These are phyloP conservation scores for Hansenula sp. DNA, from an alignment of 1,139 yeast genomes.

Conservation along the genomic window DNA sequence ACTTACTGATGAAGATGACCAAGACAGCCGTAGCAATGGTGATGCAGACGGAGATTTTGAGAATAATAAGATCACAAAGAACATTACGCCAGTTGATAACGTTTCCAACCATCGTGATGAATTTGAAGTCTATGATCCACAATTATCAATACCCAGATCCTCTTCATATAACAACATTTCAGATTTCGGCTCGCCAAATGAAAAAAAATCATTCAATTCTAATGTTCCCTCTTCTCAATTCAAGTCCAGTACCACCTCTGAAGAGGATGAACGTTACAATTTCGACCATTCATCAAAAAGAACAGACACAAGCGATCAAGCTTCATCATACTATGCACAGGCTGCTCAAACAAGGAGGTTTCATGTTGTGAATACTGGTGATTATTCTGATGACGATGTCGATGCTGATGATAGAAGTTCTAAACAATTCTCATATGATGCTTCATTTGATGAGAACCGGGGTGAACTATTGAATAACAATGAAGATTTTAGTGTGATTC, in stretches of 20 bases:
- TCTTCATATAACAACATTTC: background rate
- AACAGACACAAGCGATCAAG: slow-evolving; percentile 1
- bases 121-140: background rate
- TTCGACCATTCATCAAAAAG: background rate
- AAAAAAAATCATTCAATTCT: background rate
- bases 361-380: slow-evolving; percentile 22
- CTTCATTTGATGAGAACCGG: slow-evolving; percentile 7
- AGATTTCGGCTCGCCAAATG: background rate
- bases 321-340: background rate
- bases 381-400: slow-evolving; percentile 16
- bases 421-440: background rate
- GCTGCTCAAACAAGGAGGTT: slow-evolving; percentile 5
- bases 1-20: background rate
- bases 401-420: slow-evolving; percentile 3
- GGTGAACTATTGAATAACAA: slow-evolving; percentile 6
- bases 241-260: background rate
- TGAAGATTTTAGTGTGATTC: slow-evolving; percentile 11
- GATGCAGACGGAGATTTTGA: background rate
- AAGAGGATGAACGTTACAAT: background rate
- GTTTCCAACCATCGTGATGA: slow-evolving; percentile 1
- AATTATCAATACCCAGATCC: background rate
- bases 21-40: no score
- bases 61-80: slow-evolving; percentile 1
- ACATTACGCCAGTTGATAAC: no score
- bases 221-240: background rate